Evolutionary conservation across 352 stramenopile species (phyloP), one percentile per base, ranked within the genome.

Genomic region (Phytophthora chlamydospora): DNA sequence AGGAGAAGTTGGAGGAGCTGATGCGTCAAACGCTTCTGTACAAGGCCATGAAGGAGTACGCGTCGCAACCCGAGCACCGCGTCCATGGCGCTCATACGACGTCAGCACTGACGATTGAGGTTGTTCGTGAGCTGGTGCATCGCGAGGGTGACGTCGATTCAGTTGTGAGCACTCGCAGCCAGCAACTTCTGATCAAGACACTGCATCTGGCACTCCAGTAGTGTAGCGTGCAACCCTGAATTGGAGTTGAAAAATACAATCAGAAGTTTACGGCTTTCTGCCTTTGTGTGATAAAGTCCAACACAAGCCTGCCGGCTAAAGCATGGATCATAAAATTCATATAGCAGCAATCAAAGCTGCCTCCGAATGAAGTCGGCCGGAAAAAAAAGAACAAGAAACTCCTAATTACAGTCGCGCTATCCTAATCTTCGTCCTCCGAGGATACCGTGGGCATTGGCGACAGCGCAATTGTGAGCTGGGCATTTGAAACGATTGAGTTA

Each of bases 1-100:
- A 95, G 13, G 70, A 85, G 11, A 76, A 78, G 31, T 36, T 88
- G 6, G 85, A 91, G 58, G 55, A 52, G 8, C 47, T 85, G 19
- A 95, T 95, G 83, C 76, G 78, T 34, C 53, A 76, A 53, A 90
- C 82, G n/a, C 61, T 95, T 42, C 54, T 95, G 19, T 95, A 83
- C 62, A 62, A 78, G 40, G 71, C 61, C 7, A 88, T 86, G 72
- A 75, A 73, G 43, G 72, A 85, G 45, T 87, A 89, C 67, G 50
- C 58, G 31, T 67, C 68, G 21, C 66, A 66, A 32, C 58, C 57
- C 16, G 51, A 72, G 36, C 47, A 68, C 43, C 41, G 32, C 31
- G 31, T 51, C 9, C 46, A 52, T 9, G 50, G 50, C 9, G 48
- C 56, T 24, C 31, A 50, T 6, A 48, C 31, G 21, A 40, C 66